These are phyloP conservation scores for Raphanus sativus DNA, from an alignment of 345 rosid genomes.

Conservation along the genomic window DNA sequence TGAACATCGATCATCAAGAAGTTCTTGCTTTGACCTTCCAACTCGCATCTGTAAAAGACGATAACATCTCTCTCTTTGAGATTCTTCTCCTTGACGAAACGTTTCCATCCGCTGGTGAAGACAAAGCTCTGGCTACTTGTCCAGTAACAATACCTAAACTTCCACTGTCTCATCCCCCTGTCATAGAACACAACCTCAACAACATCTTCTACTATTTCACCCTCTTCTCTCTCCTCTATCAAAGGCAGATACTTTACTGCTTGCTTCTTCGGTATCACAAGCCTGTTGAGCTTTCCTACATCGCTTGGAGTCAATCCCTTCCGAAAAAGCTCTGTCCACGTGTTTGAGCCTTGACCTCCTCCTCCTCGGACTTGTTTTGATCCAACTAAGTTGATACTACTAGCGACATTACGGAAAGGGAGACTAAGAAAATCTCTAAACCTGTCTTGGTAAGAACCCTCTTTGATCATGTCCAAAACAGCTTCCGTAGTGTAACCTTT, in stretches of 20 bases:
- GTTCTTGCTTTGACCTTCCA: constrained; percentile 14
- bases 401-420: constrained; percentile 6
- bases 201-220: constrained; percentile 28
- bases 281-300: constrained; percentile 77
- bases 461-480: constrained; percentile 59
- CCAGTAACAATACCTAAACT: constrained; percentile 82
- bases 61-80: constrained; percentile 53
- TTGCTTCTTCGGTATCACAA: constrained; percentile 69
- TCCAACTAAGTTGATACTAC: constrained; percentile 1
- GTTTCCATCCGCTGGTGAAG: constrained; percentile 79
- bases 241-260: constrained; percentile 55
- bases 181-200: constrained; percentile 55
- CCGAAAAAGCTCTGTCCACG: constrained; percentile 40
- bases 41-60: constrained; percentile 44
- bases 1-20: constrained; percentile 47
- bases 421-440: constrained; percentile 42
- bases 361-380: background rate
- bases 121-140: constrained; percentile 78
- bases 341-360: background rate
- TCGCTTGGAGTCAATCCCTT: constrained; percentile 80
- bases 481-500: constrained; percentile 30
- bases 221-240: constrained; percentile 15
- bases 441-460: constrained; percentile 21
- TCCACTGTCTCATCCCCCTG: constrained; percentile 59
- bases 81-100: constrained; percentile 60